Evolutionary conservation across 2,329 filamentous ascomycete genomes (phyloP), one percentile per base, ranked within the genome.

Genomic region (Xylariales sp.): DNA sequence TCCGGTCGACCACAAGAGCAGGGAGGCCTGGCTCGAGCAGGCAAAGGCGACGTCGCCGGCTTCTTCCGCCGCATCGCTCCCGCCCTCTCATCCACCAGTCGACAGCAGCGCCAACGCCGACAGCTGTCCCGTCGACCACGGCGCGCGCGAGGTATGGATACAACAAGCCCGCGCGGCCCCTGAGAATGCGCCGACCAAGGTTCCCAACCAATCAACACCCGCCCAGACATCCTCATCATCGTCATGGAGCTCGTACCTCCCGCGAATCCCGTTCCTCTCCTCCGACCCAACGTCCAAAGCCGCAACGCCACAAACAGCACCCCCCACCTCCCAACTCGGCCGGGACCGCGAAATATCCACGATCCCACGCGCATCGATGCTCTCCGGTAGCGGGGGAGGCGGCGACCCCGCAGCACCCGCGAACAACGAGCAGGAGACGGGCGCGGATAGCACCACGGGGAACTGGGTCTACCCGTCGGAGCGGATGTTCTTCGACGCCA

Each of bases 381-480:
- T 78, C 6, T 68, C 14, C 80, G 78, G 76, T 41, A 78, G 80
- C 50, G 36, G 12, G 36, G 12, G 5, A 14, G 69, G 36, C 58
- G 54, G 74, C 68, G 48, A 67, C 61, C 48, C 72, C 60, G 12
- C 61, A 10, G 32, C 58, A 9, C 30, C 79, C 0, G 75, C 91
- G 14, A 97, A 97, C 80, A 86, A 88, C 69, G 93, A 97, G 81
- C 81, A 87, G 69, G 94, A 97, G 78, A 92, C 91, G 0, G 91
- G 92, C 69, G 85, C 89, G 28, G 90, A 93, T 75, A 83, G 85
- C 58, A 78, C 82, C 45, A 88, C 88, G 0, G 95, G 95, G 0
- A 97, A 97, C 79, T 99, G 96, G 96, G 91, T 99, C 69, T 99
- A 99, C 80, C 96, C 96, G 0, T 96, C 92, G 0, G 95, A 98